phyloP scores from a whole-genome alignment of 2,329 filamentous ascomycete species.

The Fusarium torreyae region DNA sequence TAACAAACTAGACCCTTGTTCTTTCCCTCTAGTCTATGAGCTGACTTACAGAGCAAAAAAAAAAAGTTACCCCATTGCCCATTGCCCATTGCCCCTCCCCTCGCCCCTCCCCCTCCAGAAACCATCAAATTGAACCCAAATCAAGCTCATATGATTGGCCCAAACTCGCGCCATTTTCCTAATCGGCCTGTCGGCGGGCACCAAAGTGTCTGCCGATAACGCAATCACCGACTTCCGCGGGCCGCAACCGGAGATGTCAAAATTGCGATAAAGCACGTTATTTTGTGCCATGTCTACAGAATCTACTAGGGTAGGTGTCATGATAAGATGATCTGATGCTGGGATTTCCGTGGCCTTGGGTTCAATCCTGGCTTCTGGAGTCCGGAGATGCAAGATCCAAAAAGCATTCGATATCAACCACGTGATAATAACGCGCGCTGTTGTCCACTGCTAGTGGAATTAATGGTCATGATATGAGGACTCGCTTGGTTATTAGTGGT shows the following conservation, averaged over 20 bases:
- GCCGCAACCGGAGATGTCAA: conserved; percentile 49
- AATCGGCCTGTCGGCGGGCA: conserved; percentile 49
- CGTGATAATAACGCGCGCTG: neutral
- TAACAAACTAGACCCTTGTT: conserved; percentile 19
- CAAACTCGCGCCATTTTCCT: conserved; percentile 55
- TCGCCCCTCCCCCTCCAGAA: conserved; percentile 33
- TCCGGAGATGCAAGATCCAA: conserved; percentile 45
- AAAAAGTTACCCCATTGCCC: conserved; percentile 35
- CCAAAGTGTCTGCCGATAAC: conserved; percentile 26
- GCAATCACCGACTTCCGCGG: conserved; percentile 51
- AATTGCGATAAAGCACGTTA: conserved; percentile 38
- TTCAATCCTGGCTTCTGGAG: conserved; percentile 4
- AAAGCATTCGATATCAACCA: conserved; percentile 10
- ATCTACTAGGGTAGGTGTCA: neutral
- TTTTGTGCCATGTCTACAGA: neutral
- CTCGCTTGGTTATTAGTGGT: neutral
- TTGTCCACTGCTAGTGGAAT: too few relatives aligned
- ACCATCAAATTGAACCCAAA: conserved; percentile 27
- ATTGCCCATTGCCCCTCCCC: neutral
- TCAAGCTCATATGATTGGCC: conserved; percentile 45
- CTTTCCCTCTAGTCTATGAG: conserved; percentile 18
- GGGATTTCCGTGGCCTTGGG: conserved; percentile 18
- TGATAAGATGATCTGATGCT: conserved; percentile 20
- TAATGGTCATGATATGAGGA: conserved; percentile 3
- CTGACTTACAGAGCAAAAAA: conserved; percentile 20